A percentile compares a stretch with the other conserved stretches of the same genome.
Conservation (phyloP, 371 early-diverging fungal genomes). For the Lichtheimia ornata region DNA sequence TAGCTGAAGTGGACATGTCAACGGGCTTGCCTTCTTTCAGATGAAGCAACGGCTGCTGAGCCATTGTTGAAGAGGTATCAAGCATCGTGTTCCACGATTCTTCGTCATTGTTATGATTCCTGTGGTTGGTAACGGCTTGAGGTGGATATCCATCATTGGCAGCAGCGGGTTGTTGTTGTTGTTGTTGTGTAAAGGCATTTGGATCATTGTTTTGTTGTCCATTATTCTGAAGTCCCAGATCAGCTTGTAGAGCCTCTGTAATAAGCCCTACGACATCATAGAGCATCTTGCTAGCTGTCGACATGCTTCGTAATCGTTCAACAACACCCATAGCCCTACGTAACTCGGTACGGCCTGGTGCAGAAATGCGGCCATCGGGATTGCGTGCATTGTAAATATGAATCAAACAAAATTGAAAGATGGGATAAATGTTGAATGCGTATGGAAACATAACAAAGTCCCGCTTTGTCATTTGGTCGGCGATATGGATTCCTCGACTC, state of each 20-base stretch:
- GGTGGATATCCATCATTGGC: no score
- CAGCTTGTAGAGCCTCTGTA: background rate
- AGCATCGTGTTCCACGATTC: no score
- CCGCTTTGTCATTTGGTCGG: conserved; percentile 35
- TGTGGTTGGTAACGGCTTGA: no score
- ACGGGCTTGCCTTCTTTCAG: no score
- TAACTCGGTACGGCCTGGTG: conserved; percentile 34
- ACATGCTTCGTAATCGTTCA: background rate
- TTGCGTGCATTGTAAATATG: conserved; percentile 48
- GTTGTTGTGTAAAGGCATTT: background rate
- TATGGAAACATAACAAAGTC: conserved; percentile 53
- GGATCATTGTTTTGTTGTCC: background rate
- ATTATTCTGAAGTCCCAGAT: background rate
- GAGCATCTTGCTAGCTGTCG: background rate
- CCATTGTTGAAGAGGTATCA: no score
- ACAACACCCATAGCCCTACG: conserved; percentile 23
- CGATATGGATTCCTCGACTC: conserved; percentile 40
- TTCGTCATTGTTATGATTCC: no score
- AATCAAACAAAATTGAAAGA: conserved; percentile 45
- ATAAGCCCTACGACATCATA: background rate
- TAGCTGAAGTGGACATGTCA: no score
- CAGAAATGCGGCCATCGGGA: conserved; percentile 33
- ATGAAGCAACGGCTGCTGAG: no score
- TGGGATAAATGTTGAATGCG: conserved; percentile 46
- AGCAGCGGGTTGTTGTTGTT: no score